phyloP scores from a whole-genome alignment of 2,329 filamentous ascomycete species.

The Ophiostoma himal-ulmi region DNA sequence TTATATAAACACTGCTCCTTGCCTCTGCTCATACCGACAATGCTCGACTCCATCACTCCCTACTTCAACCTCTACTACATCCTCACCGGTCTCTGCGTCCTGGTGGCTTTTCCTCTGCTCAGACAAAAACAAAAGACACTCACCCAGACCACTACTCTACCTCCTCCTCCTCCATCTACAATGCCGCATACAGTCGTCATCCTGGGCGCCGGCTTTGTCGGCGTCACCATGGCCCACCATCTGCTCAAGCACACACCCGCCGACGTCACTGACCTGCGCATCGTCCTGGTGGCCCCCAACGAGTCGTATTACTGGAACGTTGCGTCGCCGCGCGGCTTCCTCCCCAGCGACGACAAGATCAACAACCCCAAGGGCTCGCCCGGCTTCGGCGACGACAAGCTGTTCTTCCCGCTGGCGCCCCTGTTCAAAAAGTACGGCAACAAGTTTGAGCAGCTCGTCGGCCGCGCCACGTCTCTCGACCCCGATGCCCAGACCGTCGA shows the following conservation, averaged over 20 bases:
- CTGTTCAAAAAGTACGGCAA: conserved; percentile 43
- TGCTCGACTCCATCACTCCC: background rate
- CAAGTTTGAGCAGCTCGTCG: background rate
- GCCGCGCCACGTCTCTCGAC: background rate
- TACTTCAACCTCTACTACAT: background rate
- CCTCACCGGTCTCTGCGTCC: background rate
- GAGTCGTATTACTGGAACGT: background rate
- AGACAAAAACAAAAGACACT: background rate
- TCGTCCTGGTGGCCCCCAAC: background rate
- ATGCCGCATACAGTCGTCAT: conserved; percentile 40
- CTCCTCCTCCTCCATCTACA: background rate
- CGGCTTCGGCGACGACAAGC: conserved; percentile 26
- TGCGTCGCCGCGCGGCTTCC: background rate
- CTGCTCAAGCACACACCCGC: conserved; percentile 43
- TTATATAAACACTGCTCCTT: background rate
- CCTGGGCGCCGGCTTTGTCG: conserved; percentile 45
- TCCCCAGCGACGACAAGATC: background rate
- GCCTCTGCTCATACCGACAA: background rate
- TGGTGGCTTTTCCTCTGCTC: background rate
- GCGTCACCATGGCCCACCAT: conserved; percentile 46
- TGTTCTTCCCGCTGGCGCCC: conserved; percentile 44
- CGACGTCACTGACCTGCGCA: conserved; percentile 34
- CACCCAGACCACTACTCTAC: background rate
- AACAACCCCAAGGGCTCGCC: conserved; percentile 15
- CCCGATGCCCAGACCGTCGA: background rate